phyloP scores from a whole-genome alignment of 2,329 filamentous ascomycete genomes.

The Scopulariopsis brevicaulis region DNA sequence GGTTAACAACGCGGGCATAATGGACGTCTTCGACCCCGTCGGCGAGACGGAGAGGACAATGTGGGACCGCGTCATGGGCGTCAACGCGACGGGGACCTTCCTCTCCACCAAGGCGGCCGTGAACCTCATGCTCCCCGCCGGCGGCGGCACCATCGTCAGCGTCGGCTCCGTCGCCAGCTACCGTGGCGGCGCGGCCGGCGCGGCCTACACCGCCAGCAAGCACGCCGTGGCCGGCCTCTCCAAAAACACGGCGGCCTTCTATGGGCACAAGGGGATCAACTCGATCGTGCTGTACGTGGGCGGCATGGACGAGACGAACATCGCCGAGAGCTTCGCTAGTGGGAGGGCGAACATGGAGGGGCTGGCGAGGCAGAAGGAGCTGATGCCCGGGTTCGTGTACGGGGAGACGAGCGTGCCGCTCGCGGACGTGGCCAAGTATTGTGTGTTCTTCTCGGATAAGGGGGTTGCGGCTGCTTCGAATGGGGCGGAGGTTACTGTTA shows the following conservation, averaged over 20 bases:
- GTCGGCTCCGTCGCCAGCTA: conserved; percentile 34
- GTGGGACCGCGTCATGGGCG: conserved; percentile 41
- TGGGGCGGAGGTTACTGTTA: conserved; percentile 19
- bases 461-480: conserved; percentile 19
- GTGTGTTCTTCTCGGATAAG: conserved; percentile 21
- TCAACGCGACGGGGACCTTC: conserved; percentile 46
- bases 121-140: conserved; percentile 13
- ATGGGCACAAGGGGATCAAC: conserved; percentile 40
- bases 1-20: conserved; percentile 46
- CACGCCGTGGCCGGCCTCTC: conserved; percentile 42
- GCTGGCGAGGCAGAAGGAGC: conserved; percentile 14
- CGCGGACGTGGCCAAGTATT: conserved; percentile 26
- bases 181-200: conserved; percentile 26
- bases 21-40: conserved; percentile 43
- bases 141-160: conserved; percentile 37
- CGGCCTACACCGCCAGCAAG: conserved; percentile 40
- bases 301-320: conserved; percentile 41
- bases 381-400: conserved; percentile 16
- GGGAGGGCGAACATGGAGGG: conserved; percentile 20
- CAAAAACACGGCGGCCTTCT: conserved; percentile 45
- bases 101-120: conserved; percentile 39
- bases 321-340: conserved; percentile 27
- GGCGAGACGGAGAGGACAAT: conserved; percentile 29
- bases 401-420: conserved; percentile 17
- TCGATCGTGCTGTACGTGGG: conserved; percentile 38